A percentile compares a stretch with the other conserved stretches of the same genome.
Evolutionary conservation across 768 basidiomycete species (phyloP).

Genomic region (Mycena belliarum): DNA sequence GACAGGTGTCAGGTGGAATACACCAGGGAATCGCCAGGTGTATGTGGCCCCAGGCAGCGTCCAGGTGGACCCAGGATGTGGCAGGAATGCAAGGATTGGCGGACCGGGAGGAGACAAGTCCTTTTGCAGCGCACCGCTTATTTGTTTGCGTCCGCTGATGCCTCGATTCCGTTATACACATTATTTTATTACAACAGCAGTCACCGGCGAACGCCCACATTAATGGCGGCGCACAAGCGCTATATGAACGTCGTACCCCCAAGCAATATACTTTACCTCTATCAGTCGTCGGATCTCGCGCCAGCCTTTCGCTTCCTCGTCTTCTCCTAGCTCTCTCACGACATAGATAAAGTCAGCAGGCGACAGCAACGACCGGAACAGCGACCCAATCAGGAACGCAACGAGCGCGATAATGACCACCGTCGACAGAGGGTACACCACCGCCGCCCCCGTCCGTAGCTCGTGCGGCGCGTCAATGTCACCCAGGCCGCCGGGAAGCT

Average conservation of each 20-base stretch:
- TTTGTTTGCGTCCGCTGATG: background rate
- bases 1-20: conserved; percentile 14
- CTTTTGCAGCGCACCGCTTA: background rate
- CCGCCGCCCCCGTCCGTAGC: conserved; percentile 16
- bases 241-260: conserved; percentile 88
- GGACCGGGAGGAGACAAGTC: background rate
- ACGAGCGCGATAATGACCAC: conserved; percentile 81
- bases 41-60: background rate
- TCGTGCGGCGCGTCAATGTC: conserved; percentile 29
- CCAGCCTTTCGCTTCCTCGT: conserved; percentile 67
- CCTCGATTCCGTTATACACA: conserved; percentile 1
- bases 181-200: conserved; percentile 7
- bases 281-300: conserved; percentile 81
- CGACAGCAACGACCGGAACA: conserved; percentile 83
- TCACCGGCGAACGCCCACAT: conserved; percentile 1
- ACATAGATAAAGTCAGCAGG: conserved; percentile 92
- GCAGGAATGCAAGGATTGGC: background rate
- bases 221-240: conserved; percentile 78
- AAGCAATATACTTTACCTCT: conserved; percentile 78
- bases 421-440: conserved; percentile 48
- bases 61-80: background rate
- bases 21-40: background rate
- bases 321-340: conserved; percentile 56
- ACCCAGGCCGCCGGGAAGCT: conserved; percentile 41
- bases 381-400: conserved; percentile 88